Evolutionary conservation across 805 yeast species (phyloP), one percentile per base, ranked within the genome.

Genomic region (Candida ipomoeae): DNA sequence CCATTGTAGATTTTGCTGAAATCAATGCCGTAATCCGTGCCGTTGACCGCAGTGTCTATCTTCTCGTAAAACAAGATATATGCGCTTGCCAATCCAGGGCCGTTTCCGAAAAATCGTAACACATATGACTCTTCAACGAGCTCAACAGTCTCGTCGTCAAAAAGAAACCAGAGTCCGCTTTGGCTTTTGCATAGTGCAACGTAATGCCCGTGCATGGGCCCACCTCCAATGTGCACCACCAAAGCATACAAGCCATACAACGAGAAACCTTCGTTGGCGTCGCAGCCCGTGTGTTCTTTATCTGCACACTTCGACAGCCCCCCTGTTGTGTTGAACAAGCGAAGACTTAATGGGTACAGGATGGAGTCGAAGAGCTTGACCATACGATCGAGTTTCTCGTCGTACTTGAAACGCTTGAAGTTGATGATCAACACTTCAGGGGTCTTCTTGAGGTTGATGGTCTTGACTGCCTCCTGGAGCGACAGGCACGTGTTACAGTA

Each of bases 191-290:
- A 85, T 5, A 94, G 71, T 0, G 96, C 79, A 8, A 94, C 92
- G 65, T 94, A 94, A 65, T 94, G 99, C 0, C 99, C 99, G 68
- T 91, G 97, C 71, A 89, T 90, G 1, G 98, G 97, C 0, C 98
- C 97, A 3, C 97, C 96, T 5, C 99, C 99, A 57, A 94, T 83
- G 63, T 94, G 99, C 10, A 94, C 90, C 11, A 94, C 94, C 40
- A 92, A 84, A 0, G 92, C 89, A 55, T 83, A 85, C 46, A 94
- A 70, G 60, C 91, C 96, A 62, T 90, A 94, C 17, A 84, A 73
- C 10, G 65, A 59, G 48, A 65, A 65, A 10, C 48, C 52, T 6
- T 44, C 44, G 5, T 38, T 39, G n/a, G 48, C 35, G 3, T 45
- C 49, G 23, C 13, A 10, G 20, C 47, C 21, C 15, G 39, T 20